These are phyloP conservation scores for Euphorbia peplus DNA, from an alignment of 345 rosid species.

Conservation along the genomic window DNA sequence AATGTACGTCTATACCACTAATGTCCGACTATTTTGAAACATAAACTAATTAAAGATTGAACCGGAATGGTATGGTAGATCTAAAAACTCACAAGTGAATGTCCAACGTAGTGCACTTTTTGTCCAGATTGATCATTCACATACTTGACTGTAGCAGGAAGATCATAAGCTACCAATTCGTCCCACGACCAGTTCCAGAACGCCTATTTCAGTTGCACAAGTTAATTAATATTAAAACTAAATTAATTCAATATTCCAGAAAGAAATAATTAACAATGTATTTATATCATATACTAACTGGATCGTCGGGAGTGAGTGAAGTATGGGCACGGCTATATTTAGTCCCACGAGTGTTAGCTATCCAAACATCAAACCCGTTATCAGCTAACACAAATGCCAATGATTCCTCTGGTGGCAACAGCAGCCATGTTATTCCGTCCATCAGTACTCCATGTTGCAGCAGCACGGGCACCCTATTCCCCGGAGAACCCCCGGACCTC, in stretches of 20 bases:
- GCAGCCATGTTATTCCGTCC: slow-evolving; percentile 50
- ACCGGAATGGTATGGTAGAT: too few species aligned
- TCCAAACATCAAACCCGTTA: slow-evolving; percentile 47
- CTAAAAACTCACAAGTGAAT: slow-evolving; percentile 39
- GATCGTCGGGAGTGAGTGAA: slow-evolving; percentile 24
- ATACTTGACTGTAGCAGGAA: slow-evolving; percentile 45
- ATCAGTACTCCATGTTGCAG: slow-evolving; percentile 49
- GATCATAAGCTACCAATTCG: slow-evolving; percentile 44
- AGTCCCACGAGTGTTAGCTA: slow-evolving; percentile 50
- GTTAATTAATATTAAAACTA: background rate
- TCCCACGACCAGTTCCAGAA: slow-evolving; percentile 68
- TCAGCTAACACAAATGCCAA: slow-evolving; percentile 50
- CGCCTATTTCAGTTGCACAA: slow-evolving; percentile 23
- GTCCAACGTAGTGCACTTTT: slow-evolving; percentile 48
- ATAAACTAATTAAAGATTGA: too few species aligned
- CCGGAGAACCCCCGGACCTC: slow-evolving; percentile 26
- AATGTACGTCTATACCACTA: too few species aligned
- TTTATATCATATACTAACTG: background rate
- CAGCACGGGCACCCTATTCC: slow-evolving; percentile 38
- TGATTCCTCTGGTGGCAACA: slow-evolving; percentile 38
- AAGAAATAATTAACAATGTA: background rate
- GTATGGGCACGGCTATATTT: slow-evolving; percentile 37
- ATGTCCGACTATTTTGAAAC: too few species aligned
- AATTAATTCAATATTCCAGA: too few species aligned
- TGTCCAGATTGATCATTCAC: slow-evolving; percentile 39